Evolutionary conservation across 768 basidiomycete species (phyloP).

Genomic region (Kwoniella sp.): DNA sequence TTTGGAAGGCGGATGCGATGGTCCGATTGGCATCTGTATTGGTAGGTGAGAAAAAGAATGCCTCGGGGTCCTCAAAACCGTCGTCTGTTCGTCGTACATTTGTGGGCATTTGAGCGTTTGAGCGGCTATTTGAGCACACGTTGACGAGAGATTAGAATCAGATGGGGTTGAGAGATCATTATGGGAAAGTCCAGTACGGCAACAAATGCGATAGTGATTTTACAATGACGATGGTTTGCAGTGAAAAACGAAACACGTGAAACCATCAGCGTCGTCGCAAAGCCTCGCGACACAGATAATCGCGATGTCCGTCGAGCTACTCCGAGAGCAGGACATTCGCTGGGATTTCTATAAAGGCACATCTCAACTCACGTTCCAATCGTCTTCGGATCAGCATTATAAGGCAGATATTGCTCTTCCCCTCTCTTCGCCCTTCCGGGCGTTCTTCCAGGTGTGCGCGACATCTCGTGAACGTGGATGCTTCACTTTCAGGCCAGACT

Average conservation of each 20-base stretch:
- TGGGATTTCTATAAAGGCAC: no score
- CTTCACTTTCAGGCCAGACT: no score
- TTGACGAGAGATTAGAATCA: no score
- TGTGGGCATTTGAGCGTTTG: conserved; percentile 51
- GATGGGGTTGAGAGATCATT: no score
- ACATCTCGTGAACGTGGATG: background rate
- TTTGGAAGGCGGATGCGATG: conserved; percentile 7
- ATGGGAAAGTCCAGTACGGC: no score
- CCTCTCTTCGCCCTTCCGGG: conserved; percentile 24
- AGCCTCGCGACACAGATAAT: no score
- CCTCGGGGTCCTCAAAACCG: conserved; percentile 55
- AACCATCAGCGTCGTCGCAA: no score
- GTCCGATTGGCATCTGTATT: conserved; percentile 1
- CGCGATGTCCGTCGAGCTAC: background rate
- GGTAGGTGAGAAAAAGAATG: conserved; percentile 51
- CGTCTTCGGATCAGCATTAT: conserved; percentile 48
- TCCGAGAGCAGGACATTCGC: no score
- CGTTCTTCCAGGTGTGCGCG: conserved; percentile 16
- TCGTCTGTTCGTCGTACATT: conserved; percentile 45
- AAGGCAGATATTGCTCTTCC: conserved; percentile 36
- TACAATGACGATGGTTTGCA: no score
- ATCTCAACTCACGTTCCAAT: conserved; percentile 53
- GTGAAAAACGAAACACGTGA: no score
- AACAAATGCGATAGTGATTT: no score
- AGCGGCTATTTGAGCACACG: conserved; percentile 43